Percentiles rank a stretch among this genome's conserved stretches.
These are phyloP conservation scores for Suillus fuscotomentosus DNA, from an alignment of 768 basidiomycete species.

Conservation along the genomic window DNA sequence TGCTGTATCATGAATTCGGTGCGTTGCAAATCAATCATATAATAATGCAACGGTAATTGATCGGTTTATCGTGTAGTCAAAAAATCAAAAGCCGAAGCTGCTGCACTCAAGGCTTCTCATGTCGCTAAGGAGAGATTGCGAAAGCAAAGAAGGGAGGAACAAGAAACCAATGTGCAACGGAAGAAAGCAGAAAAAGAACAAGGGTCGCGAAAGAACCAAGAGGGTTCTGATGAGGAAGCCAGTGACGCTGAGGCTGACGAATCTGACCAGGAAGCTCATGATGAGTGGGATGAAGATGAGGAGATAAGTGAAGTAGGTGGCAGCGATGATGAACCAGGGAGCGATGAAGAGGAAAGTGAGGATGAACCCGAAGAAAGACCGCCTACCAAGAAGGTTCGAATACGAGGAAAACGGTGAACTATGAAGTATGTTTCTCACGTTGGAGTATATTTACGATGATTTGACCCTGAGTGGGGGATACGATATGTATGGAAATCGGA, in stretches of 20 bases:
- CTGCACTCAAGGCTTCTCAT: constrained; percentile 68
- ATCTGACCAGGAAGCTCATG: constrained; percentile 34
- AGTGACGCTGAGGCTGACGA: constrained; percentile 45
- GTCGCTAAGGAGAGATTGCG: constrained; percentile 73
- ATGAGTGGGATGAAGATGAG: constrained; percentile 59
- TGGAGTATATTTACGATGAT: neutral
- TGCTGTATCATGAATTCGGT: constrained; percentile 96
- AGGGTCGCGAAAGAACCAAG: constrained; percentile 25
- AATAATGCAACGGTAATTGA: constrained; percentile 1
- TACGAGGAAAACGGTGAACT: constrained; percentile 45
- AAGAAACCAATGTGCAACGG: constrained; percentile 84
- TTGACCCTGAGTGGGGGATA: neutral
- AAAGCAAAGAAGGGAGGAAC: constrained; percentile 81
- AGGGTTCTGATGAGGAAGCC: constrained; percentile 37
- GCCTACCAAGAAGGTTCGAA: constrained; percentile 56
- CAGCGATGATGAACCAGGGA: constrained; percentile 40
- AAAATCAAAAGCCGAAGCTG: constrained; percentile 78
- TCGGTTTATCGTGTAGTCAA: constrained; percentile 57
- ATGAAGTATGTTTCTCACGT: constrained; percentile 4
- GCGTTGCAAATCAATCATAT: constrained; percentile 29
- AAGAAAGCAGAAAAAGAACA: constrained; percentile 57
- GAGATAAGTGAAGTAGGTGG: constrained; percentile 59
- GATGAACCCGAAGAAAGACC: constrained; percentile 45
- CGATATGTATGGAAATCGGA: neutral
- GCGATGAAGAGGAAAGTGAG: constrained; percentile 34